Evolutionary conservation across 495 filamentous ascomycete species (phyloP).

Genomic region (Aspergillus campestris): DNA sequence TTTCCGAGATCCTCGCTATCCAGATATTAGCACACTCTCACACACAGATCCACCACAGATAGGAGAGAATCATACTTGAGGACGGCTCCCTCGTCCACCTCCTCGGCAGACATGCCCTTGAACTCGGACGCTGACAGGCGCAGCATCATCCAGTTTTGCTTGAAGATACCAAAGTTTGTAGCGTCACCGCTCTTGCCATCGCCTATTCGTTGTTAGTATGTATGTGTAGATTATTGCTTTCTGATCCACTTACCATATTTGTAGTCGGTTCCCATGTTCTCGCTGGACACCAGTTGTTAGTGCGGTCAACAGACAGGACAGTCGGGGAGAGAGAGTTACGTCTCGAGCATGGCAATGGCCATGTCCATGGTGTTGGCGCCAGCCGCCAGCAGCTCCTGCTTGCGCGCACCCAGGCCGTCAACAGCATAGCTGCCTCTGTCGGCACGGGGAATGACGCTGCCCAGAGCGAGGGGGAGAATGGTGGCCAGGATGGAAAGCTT

Average conservation of each 20-base stretch:
- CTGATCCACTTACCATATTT: conserved; percentile 17
- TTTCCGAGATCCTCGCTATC: conserved; percentile 13
- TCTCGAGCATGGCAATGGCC: conserved; percentile 38
- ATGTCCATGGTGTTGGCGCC: conserved; percentile 32
- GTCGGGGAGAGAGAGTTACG: conserved; percentile 5
- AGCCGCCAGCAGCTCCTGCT: conserved; percentile 21
- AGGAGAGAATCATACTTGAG: conserved; percentile 15
- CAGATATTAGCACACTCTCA: neutral
- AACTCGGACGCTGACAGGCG: conserved; percentile 20
- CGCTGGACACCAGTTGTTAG: neutral
- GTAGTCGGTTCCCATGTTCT: conserved; percentile 30
- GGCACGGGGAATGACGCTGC: conserved; percentile 7
- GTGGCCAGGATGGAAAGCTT: neutral
- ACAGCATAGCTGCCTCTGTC: conserved; percentile 21
- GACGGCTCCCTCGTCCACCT: conserved; percentile 16
- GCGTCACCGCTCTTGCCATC: conserved; percentile 22
- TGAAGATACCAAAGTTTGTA: conserved; percentile 28
- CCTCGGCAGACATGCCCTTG: conserved; percentile 7
- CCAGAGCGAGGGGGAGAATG: conserved; percentile 1
- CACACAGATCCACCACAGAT: no score
- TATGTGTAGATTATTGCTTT: neutral
- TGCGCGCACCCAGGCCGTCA: conserved; percentile 25
- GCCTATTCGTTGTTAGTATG: conserved; percentile 10
- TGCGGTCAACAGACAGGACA: neutral
- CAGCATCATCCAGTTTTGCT: conserved; percentile 36